Conservation (phyloP, 495 filamentous ascomycete species). For the Penicillium desertorum region DNA sequence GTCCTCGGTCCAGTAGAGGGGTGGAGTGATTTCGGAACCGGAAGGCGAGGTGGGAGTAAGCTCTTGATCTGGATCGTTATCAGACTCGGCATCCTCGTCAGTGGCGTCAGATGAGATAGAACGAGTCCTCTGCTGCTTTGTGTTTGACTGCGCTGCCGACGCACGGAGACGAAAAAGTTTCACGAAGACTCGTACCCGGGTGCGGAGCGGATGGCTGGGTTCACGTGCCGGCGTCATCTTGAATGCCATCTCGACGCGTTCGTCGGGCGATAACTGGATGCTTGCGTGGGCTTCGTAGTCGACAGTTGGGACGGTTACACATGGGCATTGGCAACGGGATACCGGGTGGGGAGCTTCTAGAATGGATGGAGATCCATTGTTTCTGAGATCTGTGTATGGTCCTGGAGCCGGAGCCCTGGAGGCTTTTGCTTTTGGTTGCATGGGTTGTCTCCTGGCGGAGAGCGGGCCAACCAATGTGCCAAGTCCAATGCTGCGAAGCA, state of each 20-base stretch:
- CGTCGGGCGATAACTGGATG: neutral
- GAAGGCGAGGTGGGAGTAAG: neutral
- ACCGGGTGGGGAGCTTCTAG: neutral
- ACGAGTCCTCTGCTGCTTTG: slow-evolving; percentile 6
- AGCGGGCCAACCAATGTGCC: neutral
- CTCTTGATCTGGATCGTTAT: slow-evolving; percentile 3
- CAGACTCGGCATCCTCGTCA: slow-evolving; percentile 2
- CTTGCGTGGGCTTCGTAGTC: neutral
- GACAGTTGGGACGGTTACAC: neutral
- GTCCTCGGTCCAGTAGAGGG: neutral
- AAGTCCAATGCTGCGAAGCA: slow-evolving; percentile 3
- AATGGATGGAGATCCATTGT: neutral
- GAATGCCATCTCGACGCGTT: slow-evolving; percentile 8
- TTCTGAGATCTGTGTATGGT: neutral
- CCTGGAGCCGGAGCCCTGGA: neutral
- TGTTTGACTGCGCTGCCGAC: slow-evolving; percentile 6
- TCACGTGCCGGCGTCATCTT: slow-evolving; percentile 2
- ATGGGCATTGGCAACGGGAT: slow-evolving; percentile 4
- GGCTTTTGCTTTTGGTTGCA: neutral
- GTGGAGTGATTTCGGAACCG: neutral
- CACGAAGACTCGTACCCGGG: slow-evolving; percentile 17
- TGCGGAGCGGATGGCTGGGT: slow-evolving; percentile 13
- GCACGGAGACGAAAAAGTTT: slow-evolving; percentile 18
- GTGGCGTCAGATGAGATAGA: neutral
- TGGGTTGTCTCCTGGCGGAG: neutral